Conservation (phyloP, 345 rosid genomes). For the Streptanthus diversifolius region DNA sequence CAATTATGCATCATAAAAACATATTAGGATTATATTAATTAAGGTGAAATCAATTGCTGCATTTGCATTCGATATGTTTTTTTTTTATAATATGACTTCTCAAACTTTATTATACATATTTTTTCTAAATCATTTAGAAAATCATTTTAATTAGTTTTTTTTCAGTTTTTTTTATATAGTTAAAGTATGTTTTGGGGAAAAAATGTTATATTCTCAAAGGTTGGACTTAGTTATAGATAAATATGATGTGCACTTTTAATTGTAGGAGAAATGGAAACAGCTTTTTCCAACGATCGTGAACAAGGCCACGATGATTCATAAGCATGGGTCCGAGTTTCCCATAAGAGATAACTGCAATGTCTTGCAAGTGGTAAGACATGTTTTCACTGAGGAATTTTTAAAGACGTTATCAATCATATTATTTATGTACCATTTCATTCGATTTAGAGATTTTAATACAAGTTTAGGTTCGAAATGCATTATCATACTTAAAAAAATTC, state of each 20-base stretch:
- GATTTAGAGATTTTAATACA: background rate
- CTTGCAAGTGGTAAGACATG: constrained; percentile 54
- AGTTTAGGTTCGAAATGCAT: background rate
- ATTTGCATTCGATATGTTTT: background rate
- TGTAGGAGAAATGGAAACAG: constrained; percentile 58
- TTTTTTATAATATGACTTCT: background rate
- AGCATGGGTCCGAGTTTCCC: constrained; percentile 33
- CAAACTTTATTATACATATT: background rate
- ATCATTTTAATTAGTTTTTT: background rate
- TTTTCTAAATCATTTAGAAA: background rate
- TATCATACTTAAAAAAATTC: background rate
- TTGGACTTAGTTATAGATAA: background rate
- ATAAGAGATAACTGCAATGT: constrained; percentile 34
- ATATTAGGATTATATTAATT: background rate
- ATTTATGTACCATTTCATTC: background rate
- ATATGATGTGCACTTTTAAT: background rate
- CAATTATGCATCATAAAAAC: background rate
- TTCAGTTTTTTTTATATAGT: background rate
- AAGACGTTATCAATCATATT: background rate
- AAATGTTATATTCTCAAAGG: background rate
- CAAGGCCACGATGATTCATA: constrained; percentile 43
- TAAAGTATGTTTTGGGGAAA: background rate
- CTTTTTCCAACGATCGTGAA: constrained; percentile 67
- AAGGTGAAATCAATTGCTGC: background rate
- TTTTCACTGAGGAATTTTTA: background rate